Conservation (phyloP, 2,329 filamentous ascomycete genomes). For the Cordyceps fumosorosea region DNA sequence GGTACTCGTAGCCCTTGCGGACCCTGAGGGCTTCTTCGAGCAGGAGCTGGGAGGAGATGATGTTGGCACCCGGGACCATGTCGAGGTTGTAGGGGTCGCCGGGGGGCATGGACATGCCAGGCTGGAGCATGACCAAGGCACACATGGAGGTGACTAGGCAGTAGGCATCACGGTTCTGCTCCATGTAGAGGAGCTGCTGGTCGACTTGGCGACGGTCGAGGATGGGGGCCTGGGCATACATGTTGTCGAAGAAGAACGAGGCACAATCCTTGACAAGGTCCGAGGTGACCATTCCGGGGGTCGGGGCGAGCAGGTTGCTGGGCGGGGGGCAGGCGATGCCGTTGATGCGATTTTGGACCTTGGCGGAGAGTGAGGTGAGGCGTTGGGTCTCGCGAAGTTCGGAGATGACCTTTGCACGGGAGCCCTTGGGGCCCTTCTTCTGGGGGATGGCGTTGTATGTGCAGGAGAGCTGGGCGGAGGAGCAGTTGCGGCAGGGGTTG, state of each 20-base stretch:
- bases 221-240: slow-evolving; percentile 59
- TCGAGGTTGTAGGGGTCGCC: slow-evolving; percentile 51
- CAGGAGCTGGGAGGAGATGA: slow-evolving; percentile 58
- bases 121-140: slow-evolving; percentile 63
- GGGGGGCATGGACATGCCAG: slow-evolving; percentile 55
- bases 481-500: slow-evolving; percentile 66
- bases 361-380: slow-evolving; percentile 56
- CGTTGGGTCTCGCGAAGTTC: slow-evolving; percentile 64
- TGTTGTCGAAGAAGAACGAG: slow-evolving; percentile 61
- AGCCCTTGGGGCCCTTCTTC: slow-evolving; percentile 71
- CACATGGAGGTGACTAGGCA: slow-evolving; percentile 59
- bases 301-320: slow-evolving; percentile 46
- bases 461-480: slow-evolving; percentile 59
- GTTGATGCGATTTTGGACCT: slow-evolving; percentile 54
- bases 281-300: slow-evolving; percentile 52
- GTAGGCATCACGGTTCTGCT: slow-evolving; percentile 57
- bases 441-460: slow-evolving; percentile 70
- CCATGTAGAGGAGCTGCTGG: slow-evolving; percentile 52
- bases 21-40: slow-evolving; percentile 62
- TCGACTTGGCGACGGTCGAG: slow-evolving; percentile 53
- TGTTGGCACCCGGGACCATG: slow-evolving; percentile 50
- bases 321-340: slow-evolving; percentile 42
- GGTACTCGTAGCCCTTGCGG: slow-evolving; percentile 55
- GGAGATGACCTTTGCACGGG: slow-evolving; percentile 68
- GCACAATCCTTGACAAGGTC: slow-evolving; percentile 61